A percentile compares a stretch with the other conserved stretches of the same genome.
phyloP scores from a whole-genome alignment of 176 grass and related monocot species.

The Echinochloa phyllopogon region DNA sequence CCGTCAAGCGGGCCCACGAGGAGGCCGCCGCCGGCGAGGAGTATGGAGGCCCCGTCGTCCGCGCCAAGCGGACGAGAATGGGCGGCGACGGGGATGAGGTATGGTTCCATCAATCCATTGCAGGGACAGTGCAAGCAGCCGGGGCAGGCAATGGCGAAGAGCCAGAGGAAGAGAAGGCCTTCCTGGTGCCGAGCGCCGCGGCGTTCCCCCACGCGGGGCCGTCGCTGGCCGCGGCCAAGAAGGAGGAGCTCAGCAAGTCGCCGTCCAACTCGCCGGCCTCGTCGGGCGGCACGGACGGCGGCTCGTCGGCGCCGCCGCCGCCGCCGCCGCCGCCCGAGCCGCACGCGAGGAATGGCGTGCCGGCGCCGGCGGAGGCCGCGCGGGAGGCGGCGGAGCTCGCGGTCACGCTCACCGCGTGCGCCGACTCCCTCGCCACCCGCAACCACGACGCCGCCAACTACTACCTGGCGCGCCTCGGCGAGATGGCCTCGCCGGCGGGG shows the following conservation, averaged over 20 bases:
- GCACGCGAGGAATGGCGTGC: constrained; percentile 1
- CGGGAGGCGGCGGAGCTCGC: constrained; percentile 52
- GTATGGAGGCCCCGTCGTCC: constrained; percentile 49
- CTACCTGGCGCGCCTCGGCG: constrained; percentile 78
- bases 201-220: constrained; percentile 61
- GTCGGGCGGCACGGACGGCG: constrained; percentile 59
- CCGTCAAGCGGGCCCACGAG: constrained; percentile 75
- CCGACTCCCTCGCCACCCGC: constrained; percentile 61
- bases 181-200: constrained; percentile 74
- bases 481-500: constrained; percentile 63
- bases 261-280: constrained; percentile 83
- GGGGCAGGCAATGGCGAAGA: constrained; percentile 37
- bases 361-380: not conserved
- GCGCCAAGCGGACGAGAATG: constrained; percentile 74
- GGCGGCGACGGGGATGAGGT: constrained; percentile 58
- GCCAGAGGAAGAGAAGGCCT: constrained; percentile 72
- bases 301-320: constrained; percentile 34
- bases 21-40: constrained; percentile 53
- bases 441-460: constrained; percentile 77
- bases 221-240: constrained; percentile 56
- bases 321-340: constrained; percentile 9
- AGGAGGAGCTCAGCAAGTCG: constrained; percentile 74
- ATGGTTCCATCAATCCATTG: constrained; percentile 86
- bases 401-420: constrained; percentile 67
- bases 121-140: constrained; percentile 46